Evolutionary conservation across 345 rosid genomes (phyloP), one percentile per base, ranked within the genome.

Genomic region (Eucalyptus globulus): DNA sequence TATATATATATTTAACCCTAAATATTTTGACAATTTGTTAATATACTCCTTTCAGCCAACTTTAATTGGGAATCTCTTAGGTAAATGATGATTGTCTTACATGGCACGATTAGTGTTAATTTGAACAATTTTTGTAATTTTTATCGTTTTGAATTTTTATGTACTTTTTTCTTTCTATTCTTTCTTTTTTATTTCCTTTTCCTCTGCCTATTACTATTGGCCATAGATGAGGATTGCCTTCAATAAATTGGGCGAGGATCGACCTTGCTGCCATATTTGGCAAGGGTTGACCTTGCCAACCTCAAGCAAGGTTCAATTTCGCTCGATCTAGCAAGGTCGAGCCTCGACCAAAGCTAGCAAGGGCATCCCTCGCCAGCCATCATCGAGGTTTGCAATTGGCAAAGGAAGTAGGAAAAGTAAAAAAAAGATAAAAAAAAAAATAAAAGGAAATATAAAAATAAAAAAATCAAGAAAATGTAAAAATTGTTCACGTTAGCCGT

Each of bases 101-200:
- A 49, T 49, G 7, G 3, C 7, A 49, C 0, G 27, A 0, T 22
- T 22, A 56, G 1, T 0, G 1, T 0, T 21, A 5, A 54, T 54
- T 54, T 21, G 11, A 8, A 21, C 27, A 54, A 54, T 21, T 54
- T 54, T 54, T 54, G 27, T 54, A 54, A 21, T 54, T 54, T 54
- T 53, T 56, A 9, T 56, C 0, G 6, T 56, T 56, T 24, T 56
- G 6, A 56, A 24, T 56, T 56, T 56, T 56, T 56, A 22, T 22
- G 12, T 56, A 24, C 3, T 9, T 56, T 56, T 56, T 9, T 24
- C 13, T 56, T 24, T 56, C 13, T 4, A 5, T 56, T 56, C 6
- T 22, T 56, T 56, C 6, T 22, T 56, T 54, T 56, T 9, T 9
- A 56, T 56, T 56, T 56, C 13, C 27, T 9, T 56, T 56, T 56